Conservation (phyloP, 1,139 yeast genomes). For the Lodderomyces beijingensis region DNA sequence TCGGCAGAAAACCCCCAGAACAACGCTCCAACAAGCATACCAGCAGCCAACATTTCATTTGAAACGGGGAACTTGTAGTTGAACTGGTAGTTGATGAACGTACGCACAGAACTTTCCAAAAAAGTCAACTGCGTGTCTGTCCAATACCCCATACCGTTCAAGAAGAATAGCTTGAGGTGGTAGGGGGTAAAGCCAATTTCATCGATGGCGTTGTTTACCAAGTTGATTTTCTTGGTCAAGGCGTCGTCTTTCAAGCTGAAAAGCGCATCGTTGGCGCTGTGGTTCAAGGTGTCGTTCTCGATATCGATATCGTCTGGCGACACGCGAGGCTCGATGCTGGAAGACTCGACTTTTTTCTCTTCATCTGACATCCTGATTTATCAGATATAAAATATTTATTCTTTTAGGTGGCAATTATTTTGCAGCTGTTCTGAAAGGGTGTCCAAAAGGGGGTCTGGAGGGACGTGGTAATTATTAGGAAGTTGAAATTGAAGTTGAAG, state of each 20-base stretch:
- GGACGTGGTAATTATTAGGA: too few relatives aligned
- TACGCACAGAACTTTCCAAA: conserved; percentile 34
- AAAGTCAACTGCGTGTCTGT: conserved; percentile 56
- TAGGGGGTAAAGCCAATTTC: conserved; percentile 35
- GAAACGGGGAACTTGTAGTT: conserved; percentile 30
- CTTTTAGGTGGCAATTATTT: too few relatives aligned
- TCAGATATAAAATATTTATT: too few relatives aligned
- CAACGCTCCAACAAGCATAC: conserved; percentile 52
- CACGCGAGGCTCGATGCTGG: conserved; percentile 2
- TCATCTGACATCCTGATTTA: too few relatives aligned
- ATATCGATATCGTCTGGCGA: conserved; percentile 3
- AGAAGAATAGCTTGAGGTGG: conserved; percentile 32
- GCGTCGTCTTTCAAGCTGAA: conserved; percentile 20
- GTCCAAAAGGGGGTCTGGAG: too few relatives aligned
- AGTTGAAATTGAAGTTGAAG: too few relatives aligned
- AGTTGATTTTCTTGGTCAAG: conserved; percentile 22
- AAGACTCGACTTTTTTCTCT: too few relatives aligned
- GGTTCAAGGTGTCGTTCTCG: conserved; percentile 5
- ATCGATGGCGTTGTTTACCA: conserved; percentile 31
- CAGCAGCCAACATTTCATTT: conserved; percentile 28
- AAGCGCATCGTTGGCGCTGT: conserved; percentile 13
- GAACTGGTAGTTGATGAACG: conserved; percentile 40
- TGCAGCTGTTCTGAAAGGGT: too few relatives aligned
- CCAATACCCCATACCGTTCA: conserved; percentile 62
- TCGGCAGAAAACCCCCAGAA: conserved; percentile 59